Evolutionary conservation across 768 basidiomycete genomes (phyloP), one percentile per base, ranked within the genome.

Genomic region (Panaeolus cyanescens): DNA sequence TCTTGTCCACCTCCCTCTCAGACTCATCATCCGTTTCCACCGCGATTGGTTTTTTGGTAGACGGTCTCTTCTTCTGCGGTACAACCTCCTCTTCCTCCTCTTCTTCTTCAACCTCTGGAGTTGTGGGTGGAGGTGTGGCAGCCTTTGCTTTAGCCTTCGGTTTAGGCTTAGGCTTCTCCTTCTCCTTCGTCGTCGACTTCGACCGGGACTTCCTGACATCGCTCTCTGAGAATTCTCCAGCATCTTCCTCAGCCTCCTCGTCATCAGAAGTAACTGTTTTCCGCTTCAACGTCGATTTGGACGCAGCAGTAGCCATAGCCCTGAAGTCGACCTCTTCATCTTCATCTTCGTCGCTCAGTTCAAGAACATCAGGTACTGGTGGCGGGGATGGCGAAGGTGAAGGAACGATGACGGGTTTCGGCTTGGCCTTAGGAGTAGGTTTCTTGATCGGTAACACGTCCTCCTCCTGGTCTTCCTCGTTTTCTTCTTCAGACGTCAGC

Each of bases 221-320:
- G 10, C 22, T 6, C 45, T 50, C 45, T 13, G 45, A 50, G 8
- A 28, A 15, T 28, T 30, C 25, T n/a, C 32, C 5, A 22, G 45
- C 39, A 7, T 61, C 65, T n/a, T 61, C 54, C 32, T 58, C 61
- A 17, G 20, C 42, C 13, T 63, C 53, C n/a, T 34, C 45, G 7
- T 40, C 28, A 32, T n/a, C n/a, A n/a, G n/a, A n/a, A n/a, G n/a
- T n/a, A n/a, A 42, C 56, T 19, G 58, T 55, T 19, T 32, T 56
- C 8, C 25, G 30, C 36, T 34, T 53, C 7, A 36, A 17, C 30
- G 33, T 55, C 17, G 30, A n/a, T 20, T 56, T 60, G 10, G 33
- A 19, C 5, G n/a, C n/a, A 8, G 32, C 6, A 12, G 40, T 17
- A 17, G 25, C 53, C 12, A 20, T 54, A 32, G 54, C 56, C 10